Evolutionary conservation across 768 basidiomycete genomes (phyloP), one percentile per base, ranked within the genome.

Genomic region (Phanerochaete carnosa): DNA sequence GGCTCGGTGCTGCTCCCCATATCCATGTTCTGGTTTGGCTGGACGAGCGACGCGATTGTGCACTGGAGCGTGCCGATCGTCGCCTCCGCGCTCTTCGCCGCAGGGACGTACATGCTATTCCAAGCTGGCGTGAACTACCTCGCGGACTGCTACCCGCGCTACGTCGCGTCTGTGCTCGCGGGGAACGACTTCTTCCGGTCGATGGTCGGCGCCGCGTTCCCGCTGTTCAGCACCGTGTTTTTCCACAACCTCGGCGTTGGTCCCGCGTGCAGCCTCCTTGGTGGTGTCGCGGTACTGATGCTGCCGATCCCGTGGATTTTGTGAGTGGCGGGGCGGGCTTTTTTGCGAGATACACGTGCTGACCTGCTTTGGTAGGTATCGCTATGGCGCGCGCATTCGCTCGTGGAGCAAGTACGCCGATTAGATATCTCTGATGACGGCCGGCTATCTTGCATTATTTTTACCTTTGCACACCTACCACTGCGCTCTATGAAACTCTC

Each of bases 1-100:
- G 74, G 70, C 23, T 66, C 65, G 15, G 37, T 72, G 30, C 65
- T 74, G 61, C 68, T 76, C 33, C 75, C 75, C 0, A 67, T 69
- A 23, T 69, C 65, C 39, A 58, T 77, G 53, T 70, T 76, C 59
- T 69, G 71, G 62, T 76, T 76, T 58, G 74, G 74, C 45, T 73
- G 71, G 64, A 67, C 73, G 8, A 68, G 70, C 13, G 66, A 64
- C 8, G 45, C 64, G 16, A 62, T 57, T 53, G 59, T 76, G 0
- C 73, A 71, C 51, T 75, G 75, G 75, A 76, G 75, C 37, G 70
- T 69, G 1, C 73, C 75, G 28, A 62, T 73, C 57, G 66, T 76
- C 55, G 74, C 71, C 12, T 71, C 74, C 3, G 64, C 70, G 23
- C 61, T 75, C 15, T 75, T 73, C 62, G 61, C 68, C 35, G 62